Evolutionary conservation across 306 rosid genomes (phyloP).

Genomic region (Adenanthera pavonina): DNA sequence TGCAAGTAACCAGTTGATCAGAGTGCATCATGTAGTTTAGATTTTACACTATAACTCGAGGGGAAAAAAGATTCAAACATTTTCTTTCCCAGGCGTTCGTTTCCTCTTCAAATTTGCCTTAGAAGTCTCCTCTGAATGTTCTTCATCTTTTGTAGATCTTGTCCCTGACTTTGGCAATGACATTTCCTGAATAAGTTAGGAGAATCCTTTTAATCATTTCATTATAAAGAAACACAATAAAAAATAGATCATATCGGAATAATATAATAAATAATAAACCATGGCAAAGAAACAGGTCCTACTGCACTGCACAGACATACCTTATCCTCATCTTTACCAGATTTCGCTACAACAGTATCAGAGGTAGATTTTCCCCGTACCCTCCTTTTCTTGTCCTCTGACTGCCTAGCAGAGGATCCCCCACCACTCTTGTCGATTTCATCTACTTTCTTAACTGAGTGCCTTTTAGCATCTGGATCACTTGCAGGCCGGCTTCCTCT

Average conservation of each 20-base stretch:
- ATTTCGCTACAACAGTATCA: constrained; percentile 50
- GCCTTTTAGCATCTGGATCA: constrained; percentile 64
- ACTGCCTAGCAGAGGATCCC: constrained; percentile 57
- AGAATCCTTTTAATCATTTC: constrained; percentile 6
- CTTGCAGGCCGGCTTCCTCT: constrained; percentile 58
- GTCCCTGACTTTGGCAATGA: constrained; percentile 52
- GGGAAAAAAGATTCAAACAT: constrained; percentile 42
- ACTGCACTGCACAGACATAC: constrained; percentile 43
- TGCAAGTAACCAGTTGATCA: constrained; percentile 31
- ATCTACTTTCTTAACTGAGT: constrained; percentile 62
- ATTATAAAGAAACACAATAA: constrained; percentile 20
- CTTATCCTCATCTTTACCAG: constrained; percentile 60
- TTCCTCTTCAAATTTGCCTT: constrained; percentile 76
- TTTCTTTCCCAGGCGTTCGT: constrained; percentile 67
- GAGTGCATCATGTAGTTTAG: neutral
- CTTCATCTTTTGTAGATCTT: constrained; percentile 59
- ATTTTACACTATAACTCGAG: neutral
- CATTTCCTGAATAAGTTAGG: constrained; percentile 50
- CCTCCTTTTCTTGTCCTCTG: constrained; percentile 59
- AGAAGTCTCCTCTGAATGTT: constrained; percentile 55
- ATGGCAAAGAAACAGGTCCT: constrained; percentile 8
- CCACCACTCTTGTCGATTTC: constrained; percentile 49
- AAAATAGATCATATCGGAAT: neutral
- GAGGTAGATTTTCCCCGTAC: constrained; percentile 50
- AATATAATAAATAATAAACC: neutral